Base-by-base conservation (phyloP, 2,329 filamentous ascomycete species). In the Bimuria novae-zelandiae region DNA sequence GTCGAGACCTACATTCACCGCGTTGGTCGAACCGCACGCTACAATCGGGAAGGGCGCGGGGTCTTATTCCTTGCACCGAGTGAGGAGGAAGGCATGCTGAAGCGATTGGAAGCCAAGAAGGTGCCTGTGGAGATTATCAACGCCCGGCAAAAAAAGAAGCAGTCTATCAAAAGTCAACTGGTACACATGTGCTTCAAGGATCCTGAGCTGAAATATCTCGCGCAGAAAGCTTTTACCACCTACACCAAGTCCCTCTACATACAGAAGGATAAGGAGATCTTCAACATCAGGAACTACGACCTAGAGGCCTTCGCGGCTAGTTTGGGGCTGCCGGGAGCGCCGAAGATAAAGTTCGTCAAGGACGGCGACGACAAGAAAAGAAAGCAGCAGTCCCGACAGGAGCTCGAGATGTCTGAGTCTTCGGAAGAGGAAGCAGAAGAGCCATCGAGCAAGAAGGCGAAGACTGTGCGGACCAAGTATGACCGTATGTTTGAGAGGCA, bases 101-200 rank as follows among this genome's bases (percentile, higher is more conserved):
- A 88, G 69, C 83, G 89, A 14, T 79, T 99, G 0, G 88, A 93
- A 70, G 86, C 89, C 43, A 96, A 95, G 75, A 96, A 93, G 69
- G 90, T 99, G 0, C 89, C 90, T 0, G 87, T 99, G 45, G 86
- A 92, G 61, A 85, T 84, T 61, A 94, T 97, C 67, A 93, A 93
- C 55, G 87, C 96, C 30, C 87, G 89, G 63, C 84, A 91, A 53
- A 92, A 90, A 76, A 97, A 97, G 78, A 92, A 95, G 76, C 86
- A 89, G 73, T 89, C 84, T 56, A 90, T 99, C 72, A 86, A 87
- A 63, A 86, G 89, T 54, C 89, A 96, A 67, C 76, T 99, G 33
- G 93, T 97, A 68, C 92, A 90, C 63, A 91, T 97, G 87, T 96
- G 91, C 67, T 99, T 97, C 78, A 90, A 97, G 73, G 90, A 96